Base-by-base conservation (phyloP, 495 filamentous ascomycete species). In the Xylaria sp. region DNA sequence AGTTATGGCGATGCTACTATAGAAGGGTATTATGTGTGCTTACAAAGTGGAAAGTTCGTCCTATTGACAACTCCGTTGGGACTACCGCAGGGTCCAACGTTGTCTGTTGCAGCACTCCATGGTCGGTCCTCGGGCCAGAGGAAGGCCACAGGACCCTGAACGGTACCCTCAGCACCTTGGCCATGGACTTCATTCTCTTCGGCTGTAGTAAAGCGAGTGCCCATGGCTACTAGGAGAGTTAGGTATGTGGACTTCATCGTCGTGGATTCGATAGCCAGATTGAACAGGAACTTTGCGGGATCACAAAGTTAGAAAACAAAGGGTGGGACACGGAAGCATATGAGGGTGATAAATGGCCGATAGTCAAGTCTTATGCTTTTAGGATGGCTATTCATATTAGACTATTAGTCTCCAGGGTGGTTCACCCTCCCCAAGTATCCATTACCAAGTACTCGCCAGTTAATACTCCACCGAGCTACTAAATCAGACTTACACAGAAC, bases 71-170 rank as follows among this genome's bases (percentile, higher is more conserved):
- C 76, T 0, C 79, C 78, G 24, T 77, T 77, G 19, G 77, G 72
- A 21, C 82, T 85, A 29, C 85, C 85, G 58, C 85, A 88, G 8
- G 85, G 86, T 0, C 79, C 81, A 14, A 71, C 80, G 68, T 86
- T 87, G 67, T 87, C 86, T 24, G 79, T 67, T 1, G 77, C 75
- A 59, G 80, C 82, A 65, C 75, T 79, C 84, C 84, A 88, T 3
- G 75, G 67, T 33, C 86, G 80, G 72, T 86, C 82, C 8, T 77
- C 76, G 5, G 86, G 86, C 86, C 86, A 88, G 37, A 88, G 73
- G 71, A 88, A 87, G 26, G 85, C 85, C 21, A 83, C 85, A 6
- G 86, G 84, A 0, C 86, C 86, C 84, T 87, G 87, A n/a, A 72
- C 59, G 9, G 68, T 74, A 2, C 78, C 78, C 41, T 77, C 79